phyloP scores from a whole-genome alignment of 169 alveolate genomes.

The Plasmodium chabaudi region DNA sequence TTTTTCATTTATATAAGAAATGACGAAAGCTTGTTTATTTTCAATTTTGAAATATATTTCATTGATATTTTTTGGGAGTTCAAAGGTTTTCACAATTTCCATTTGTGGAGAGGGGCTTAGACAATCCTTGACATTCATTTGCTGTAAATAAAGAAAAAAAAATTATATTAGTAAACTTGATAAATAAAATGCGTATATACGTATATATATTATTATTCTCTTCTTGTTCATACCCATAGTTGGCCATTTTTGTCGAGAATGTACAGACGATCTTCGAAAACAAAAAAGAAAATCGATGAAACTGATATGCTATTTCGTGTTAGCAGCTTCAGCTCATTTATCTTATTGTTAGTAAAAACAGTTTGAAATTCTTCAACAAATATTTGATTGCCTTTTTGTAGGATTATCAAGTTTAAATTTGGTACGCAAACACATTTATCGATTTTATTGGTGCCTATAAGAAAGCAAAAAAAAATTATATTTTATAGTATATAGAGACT shows the following conservation, averaged over 20 bases:
- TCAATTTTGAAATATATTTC: constrained; percentile 52
- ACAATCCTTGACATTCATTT: constrained; percentile 3
- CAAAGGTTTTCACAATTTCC: constrained; percentile 16
- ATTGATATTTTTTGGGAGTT: constrained; percentile 4
- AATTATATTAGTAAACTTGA: neutral
- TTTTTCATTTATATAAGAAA: constrained; percentile 26
- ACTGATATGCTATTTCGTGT: constrained; percentile 16
- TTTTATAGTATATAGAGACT: neutral
- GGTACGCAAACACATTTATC: constrained; percentile 39
- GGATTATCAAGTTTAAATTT: constrained; percentile 26
- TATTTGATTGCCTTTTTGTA: constrained; percentile 26
- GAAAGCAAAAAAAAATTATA: neutral
- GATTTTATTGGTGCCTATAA: constrained; percentile 31
- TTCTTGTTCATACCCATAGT: constrained; percentile 16
- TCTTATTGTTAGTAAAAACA: neutral
- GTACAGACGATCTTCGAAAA: constrained; percentile 16
- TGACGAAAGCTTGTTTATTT: constrained; percentile 24
- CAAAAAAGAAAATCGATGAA: constrained; percentile 25
- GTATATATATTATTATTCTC: neutral
- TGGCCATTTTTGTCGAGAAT: constrained; percentile 40
- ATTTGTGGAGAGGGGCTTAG: neutral
- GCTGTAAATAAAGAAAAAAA: neutral
- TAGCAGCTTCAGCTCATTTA: constrained; percentile 45
- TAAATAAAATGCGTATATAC: neutral
- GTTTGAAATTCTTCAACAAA: constrained; percentile 20